These are phyloP conservation scores for Pholiota microspora DNA, from an alignment of 768 basidiomycete species.

Conservation along the genomic window DNA sequence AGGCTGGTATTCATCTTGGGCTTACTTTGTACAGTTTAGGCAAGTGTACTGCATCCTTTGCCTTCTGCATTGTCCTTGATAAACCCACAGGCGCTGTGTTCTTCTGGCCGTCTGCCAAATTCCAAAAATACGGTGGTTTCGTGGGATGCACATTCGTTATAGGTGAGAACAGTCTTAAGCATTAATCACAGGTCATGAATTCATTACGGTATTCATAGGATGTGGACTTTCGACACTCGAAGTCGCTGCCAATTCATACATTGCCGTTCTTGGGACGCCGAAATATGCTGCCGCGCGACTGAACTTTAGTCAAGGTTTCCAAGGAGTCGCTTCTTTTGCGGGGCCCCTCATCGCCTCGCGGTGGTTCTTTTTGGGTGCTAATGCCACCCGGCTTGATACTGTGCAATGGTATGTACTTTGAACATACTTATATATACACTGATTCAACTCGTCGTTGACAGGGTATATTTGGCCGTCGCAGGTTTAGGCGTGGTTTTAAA, in stretches of 20 bases:
- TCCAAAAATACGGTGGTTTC: constrained; percentile 66
- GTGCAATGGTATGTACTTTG: constrained; percentile 54
- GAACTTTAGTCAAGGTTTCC: constrained; percentile 80
- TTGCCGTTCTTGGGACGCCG: constrained; percentile 63
- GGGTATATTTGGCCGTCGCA: constrained; percentile 66
- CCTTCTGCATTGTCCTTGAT: background rate
- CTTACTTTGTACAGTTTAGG: constrained; percentile 57
- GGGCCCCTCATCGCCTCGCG: constrained; percentile 74
- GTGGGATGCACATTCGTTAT: constrained; percentile 74
- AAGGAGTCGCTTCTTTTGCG: constrained; percentile 71
- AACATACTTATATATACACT: background rate
- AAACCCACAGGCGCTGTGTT: constrained; percentile 57
- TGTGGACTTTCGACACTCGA: constrained; percentile 68
- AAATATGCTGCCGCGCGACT: constrained; percentile 73
- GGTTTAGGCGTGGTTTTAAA: constrained; percentile 63
- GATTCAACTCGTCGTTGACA: constrained; percentile 16
- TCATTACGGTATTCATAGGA: constrained; percentile 29
- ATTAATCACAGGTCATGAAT: constrained; percentile 3
- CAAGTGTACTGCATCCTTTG: constrained; percentile 16
- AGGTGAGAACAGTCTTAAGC: too few relatives aligned
- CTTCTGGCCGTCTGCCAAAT: constrained; percentile 78
- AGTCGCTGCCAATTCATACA: constrained; percentile 81
- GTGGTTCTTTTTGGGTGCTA: constrained; percentile 70
- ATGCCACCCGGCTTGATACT: constrained; percentile 58
- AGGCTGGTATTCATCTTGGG: constrained; percentile 61